phyloP scores from a whole-genome alignment of 73 alveolate species.

The Tetrahymena elliotti region DNA sequence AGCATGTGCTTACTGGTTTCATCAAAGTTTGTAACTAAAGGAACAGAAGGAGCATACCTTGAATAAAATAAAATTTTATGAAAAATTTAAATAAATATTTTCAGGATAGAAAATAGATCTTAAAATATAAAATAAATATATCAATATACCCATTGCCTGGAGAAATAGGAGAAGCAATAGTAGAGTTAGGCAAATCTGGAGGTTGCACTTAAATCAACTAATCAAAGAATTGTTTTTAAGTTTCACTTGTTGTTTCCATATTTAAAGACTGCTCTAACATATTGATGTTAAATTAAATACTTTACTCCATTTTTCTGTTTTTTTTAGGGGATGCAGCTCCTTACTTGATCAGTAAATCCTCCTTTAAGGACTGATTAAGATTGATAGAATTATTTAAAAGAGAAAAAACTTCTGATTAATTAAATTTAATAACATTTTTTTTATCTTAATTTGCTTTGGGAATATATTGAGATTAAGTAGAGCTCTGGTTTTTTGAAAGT shows the following conservation, averaged over 20 bases:
- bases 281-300: neutral
- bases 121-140: no score
- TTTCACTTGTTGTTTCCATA: neutral
- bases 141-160: slow-evolving; percentile 70
- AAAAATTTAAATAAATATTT: neutral
- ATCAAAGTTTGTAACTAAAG: slow-evolving; percentile 59
- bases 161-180: slow-evolving; percentile 86
- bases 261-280: neutral
- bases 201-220: slow-evolving; percentile 93
- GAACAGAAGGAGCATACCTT: slow-evolving; percentile 95
- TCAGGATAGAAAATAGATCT: neutral
- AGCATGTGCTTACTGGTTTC: slow-evolving; percentile 57
- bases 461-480: neutral
- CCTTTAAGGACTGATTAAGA: neutral
- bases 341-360: neutral
- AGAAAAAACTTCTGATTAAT: neutral
- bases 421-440: neutral
- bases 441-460: neutral
- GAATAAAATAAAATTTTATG: no score
- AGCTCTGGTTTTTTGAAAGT: neutral
- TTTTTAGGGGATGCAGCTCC: neutral
- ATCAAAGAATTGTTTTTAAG: slow-evolving; percentile 69
- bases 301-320: neutral
- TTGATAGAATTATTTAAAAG: neutral
- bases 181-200: slow-evolving; percentile 95